A percentile compares a stretch with the other conserved stretches of the same genome.
Conservation (phyloP, 495 filamentous ascomycete genomes). For the Xylaria castorea region DNA sequence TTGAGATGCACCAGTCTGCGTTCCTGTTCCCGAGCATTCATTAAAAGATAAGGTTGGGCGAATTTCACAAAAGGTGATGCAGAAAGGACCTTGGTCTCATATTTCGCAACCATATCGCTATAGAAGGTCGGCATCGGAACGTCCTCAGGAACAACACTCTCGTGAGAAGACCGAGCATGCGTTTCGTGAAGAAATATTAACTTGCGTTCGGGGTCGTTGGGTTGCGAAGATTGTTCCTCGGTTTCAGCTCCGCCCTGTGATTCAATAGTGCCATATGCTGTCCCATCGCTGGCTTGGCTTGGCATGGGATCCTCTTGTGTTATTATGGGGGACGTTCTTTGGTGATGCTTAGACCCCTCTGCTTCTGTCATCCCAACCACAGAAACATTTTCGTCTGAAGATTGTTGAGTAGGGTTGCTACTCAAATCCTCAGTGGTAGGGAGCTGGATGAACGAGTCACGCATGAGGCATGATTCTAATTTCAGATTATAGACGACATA, state of each 20-base stretch:
- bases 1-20: constrained; percentile 79
- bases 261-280: constrained; percentile 26
- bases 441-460: constrained; percentile 91
- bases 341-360: constrained; percentile 21
- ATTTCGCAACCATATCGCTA: constrained; percentile 90
- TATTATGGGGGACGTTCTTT: constrained; percentile 23
- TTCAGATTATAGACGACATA: constrained; percentile 99
- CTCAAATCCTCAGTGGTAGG: constrained; percentile 64
- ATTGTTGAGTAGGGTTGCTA: constrained; percentile 38
- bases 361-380: neutral
- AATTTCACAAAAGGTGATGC: constrained; percentile 97
- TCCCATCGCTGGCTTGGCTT: constrained; percentile 31
- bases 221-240: constrained; percentile 24
- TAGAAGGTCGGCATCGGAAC: constrained; percentile 91
- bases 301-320: constrained; percentile 28
- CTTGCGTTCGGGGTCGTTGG: constrained; percentile 29
- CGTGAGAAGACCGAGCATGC: constrained; percentile 49
- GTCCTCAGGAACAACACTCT: constrained; percentile 77
- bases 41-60: constrained; percentile 89
- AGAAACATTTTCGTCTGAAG: constrained; percentile 31
- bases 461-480: constrained; percentile 93
- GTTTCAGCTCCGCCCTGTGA: neutral
- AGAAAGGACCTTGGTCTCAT: constrained; percentile 91
- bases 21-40: constrained; percentile 90
- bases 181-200: constrained; percentile 54